Conservation (phyloP, 805 yeast species). For the Priceomyces castillae region DNA sequence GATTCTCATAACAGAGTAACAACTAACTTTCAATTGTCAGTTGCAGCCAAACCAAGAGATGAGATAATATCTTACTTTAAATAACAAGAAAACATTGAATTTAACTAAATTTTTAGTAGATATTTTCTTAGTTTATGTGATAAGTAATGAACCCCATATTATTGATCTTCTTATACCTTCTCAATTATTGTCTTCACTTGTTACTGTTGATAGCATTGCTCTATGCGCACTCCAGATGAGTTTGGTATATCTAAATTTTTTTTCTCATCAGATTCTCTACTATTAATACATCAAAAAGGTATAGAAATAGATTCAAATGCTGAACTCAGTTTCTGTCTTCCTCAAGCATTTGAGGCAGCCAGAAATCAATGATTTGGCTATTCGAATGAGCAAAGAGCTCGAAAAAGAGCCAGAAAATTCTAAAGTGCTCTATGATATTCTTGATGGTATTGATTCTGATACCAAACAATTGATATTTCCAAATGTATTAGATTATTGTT, state of each 20-base stretch:
- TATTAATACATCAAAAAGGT: too few species aligned
- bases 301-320: not conserved
- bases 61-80: too few species aligned
- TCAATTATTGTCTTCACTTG: too few species aligned
- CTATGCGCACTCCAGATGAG: not conserved
- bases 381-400: slow-evolving; percentile 16
- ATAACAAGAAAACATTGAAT: too few species aligned
- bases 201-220: too few species aligned
- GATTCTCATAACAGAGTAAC: too few species aligned
- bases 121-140: too few species aligned
- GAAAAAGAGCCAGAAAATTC: slow-evolving; percentile 14
- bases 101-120: too few species aligned
- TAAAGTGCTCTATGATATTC: slow-evolving; percentile 23
- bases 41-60: too few species aligned
- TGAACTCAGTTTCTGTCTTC: not conserved
- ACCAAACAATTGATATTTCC: slow-evolving; percentile 6
- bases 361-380: slow-evolving; percentile 20
- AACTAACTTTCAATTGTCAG: too few species aligned
- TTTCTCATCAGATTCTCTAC: not conserved
- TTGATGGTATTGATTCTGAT: slow-evolving; percentile 19
- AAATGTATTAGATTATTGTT: slow-evolving; percentile 9
- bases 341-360: slow-evolving; percentile 19
- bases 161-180: too few species aligned
- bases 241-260: not conserved
- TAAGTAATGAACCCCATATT: too few species aligned